phyloP scores from a whole-genome alignment of 1,284 basidiomycete genomes.

The Sanguinoderma infundibulare region DNA sequence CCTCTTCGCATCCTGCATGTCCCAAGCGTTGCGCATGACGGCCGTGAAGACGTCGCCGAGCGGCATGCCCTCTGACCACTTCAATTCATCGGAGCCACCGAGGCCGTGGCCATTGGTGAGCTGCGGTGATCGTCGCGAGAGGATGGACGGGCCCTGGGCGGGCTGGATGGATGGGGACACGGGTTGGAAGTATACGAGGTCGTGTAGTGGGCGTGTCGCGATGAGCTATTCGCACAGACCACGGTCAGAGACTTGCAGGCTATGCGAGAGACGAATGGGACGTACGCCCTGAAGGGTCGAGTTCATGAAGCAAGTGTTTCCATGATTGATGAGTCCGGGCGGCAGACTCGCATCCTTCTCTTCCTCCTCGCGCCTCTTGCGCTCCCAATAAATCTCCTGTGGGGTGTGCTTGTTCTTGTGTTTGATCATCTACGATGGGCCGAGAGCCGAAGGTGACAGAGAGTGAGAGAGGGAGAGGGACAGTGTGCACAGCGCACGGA shows the following conservation, averaged over 20 bases:
- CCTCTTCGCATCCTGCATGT: slow-evolving; percentile 51
- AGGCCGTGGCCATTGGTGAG: slow-evolving; percentile 68
- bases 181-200: slow-evolving; percentile 61
- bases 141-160: slow-evolving; percentile 42
- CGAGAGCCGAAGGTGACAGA: neutral
- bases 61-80: slow-evolving; percentile 62
- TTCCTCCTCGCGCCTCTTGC: slow-evolving; percentile 63
- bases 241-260: neutral
- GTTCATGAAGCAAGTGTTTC: slow-evolving; percentile 94
- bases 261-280: slow-evolving; percentile 6
- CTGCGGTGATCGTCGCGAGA: slow-evolving; percentile 60
- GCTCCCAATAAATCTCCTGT: slow-evolving; percentile 64
- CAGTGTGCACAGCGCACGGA: neutral
- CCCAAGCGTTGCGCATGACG: slow-evolving; percentile 64
- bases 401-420: slow-evolving; percentile 54
- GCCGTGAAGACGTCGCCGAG: slow-evolving; percentile 66
- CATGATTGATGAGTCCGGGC: slow-evolving; percentile 83
- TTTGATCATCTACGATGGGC: slow-evolving; percentile 52
- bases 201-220: slow-evolving; percentile 64
- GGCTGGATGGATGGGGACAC: slow-evolving; percentile 45
- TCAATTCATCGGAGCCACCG: slow-evolving; percentile 52
- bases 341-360: slow-evolving; percentile 64
- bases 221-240: slow-evolving; percentile 50
- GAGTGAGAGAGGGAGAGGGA: neutral
- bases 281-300: slow-evolving; percentile 76